Percentiles rank a stretch among this genome's conserved stretches.
Conservation (phyloP, 139 green algal genomes). For the Chlorella sp. region DNA sequence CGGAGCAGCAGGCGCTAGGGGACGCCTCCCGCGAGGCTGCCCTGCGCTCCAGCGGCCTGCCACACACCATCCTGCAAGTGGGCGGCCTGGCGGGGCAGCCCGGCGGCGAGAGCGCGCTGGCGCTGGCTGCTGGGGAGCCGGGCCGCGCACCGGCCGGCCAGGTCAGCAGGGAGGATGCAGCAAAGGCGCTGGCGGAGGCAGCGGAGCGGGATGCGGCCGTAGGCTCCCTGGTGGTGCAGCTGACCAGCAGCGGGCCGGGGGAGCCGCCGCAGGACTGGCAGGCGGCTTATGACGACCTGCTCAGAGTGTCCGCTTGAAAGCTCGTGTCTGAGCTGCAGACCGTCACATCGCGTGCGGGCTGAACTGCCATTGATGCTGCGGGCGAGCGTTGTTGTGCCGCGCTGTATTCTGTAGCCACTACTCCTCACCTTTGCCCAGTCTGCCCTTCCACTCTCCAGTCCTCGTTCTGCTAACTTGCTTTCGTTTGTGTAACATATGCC, state of each 20-base stretch:
- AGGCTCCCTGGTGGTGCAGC: slow-evolving; percentile 22
- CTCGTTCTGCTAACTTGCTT: no score
- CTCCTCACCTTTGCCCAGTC: background rate
- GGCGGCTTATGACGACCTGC: background rate
- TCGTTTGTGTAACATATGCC: no score
- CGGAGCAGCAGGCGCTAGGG: slow-evolving; percentile 26
- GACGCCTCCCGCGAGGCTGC: slow-evolving; percentile 23
- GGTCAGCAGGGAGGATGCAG: slow-evolving; percentile 39
- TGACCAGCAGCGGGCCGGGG: background rate
- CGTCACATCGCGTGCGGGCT: no score
- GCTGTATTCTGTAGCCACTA: background rate
- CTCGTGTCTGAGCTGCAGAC: no score
- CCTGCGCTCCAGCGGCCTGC: slow-evolving; percentile 26
- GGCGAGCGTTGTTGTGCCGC: no score
- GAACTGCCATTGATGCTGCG: no score
- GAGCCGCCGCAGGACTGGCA: slow-evolving; percentile 24
- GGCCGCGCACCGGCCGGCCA: background rate
- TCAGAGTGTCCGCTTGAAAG: background rate
- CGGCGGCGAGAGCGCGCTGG: background rate
- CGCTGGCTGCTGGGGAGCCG: background rate
- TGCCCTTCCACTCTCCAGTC: background rate
- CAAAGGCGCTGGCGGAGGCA: slow-evolving; percentile 31
- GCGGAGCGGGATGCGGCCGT: slow-evolving; percentile 11
- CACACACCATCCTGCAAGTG: slow-evolving; percentile 36
- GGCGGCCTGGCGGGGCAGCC: slow-evolving; percentile 9